Evolutionary conservation across 306 rosid genomes (phyloP), one percentile per base, ranked within the genome.

Genomic region (Crataegus laevigata): DNA sequence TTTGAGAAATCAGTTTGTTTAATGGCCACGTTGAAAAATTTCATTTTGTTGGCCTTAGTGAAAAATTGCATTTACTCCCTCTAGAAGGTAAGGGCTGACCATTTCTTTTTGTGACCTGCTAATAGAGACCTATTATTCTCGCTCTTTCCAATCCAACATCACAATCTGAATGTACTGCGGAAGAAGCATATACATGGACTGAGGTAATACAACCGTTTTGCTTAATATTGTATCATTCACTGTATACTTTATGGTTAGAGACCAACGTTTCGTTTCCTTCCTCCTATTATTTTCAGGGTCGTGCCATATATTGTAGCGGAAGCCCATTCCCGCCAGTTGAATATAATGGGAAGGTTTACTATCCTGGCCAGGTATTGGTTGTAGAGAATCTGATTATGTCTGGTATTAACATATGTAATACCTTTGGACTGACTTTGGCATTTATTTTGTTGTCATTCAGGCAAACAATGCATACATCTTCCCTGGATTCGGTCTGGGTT

Each of bases 401-500:
- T 70, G 67, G 17, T 34, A 62, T 26, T 11, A n/a, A 32, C 18
- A 42, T 70, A 14, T 47, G 14, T 62, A 66, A 67, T 76, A 67
- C 26, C 7, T 21, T 24, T 63, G 54, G 43, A 68, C 55, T 77
- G 79, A 85, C 58, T 74, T 77, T 42, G 66, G 54, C 74, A 18
- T 25, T 74, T 34, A 24, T 47, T 47, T 64, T 47, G 38, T 10
- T 67, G 69, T 73, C 50, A 17, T 83, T 77, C 85, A 94, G 98
- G 78, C 97, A 17, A 94, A 94, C 78, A 94, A 94, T 77, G 98
- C 98, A 11, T 94, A 94, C 94, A 86, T 94, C 55, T 94, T 94
- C 55, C 98, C 98, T 71, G 98, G 98, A 67, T 81, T 94, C 38
- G 98, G 97, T 81, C 87, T 94, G 30, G 98, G 98, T 65, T 78